A percentile compares a stretch with the other conserved stretches of the same genome.
Evolutionary conservation across 495 filamentous ascomycete genomes (phyloP).

Genomic region (Neurospora tetrasperma): DNA sequence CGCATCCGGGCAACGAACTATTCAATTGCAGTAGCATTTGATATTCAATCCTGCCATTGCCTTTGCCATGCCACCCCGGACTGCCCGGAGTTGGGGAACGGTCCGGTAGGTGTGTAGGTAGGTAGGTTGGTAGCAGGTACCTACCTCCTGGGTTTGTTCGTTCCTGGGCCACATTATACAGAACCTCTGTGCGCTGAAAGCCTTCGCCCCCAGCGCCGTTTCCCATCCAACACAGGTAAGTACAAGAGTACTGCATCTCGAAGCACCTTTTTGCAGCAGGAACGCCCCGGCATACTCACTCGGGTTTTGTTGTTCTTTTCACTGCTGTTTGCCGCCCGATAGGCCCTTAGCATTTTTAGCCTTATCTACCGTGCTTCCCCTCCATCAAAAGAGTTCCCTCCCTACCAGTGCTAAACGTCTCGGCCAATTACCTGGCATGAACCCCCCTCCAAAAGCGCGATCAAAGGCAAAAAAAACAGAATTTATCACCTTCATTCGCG

Average conservation of each 20-base stretch:
- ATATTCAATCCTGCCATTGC: not conserved
- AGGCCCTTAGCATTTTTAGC: conserved; percentile 20
- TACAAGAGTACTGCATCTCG: not conserved
- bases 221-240: conserved; percentile 4
- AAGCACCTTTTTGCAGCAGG: conserved; percentile 5
- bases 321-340: conserved; percentile 11
- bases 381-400: not conserved
- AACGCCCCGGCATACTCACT: not conserved
- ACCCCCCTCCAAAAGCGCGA: not conserved
- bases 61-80: not conserved
- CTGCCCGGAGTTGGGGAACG: not conserved
- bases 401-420: not conserved
- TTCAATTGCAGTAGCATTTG: not conserved
- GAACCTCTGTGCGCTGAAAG: conserved; percentile 21
- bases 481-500: conserved; percentile 21
- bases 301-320: conserved; percentile 4
- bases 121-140: not conserved
- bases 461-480: conserved; percentile 16
- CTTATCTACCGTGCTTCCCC: conserved; percentile 2
- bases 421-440: not conserved
- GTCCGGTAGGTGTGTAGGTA: not conserved
- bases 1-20: not conserved
- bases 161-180: conserved; percentile 14
- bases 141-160: no score
- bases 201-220: not conserved